A percentile compares a stretch with the other conserved stretches of the same genome.
Conservation (phyloP, 176 grass and related monocot genomes). For the Microstegium vimineum region DNA sequence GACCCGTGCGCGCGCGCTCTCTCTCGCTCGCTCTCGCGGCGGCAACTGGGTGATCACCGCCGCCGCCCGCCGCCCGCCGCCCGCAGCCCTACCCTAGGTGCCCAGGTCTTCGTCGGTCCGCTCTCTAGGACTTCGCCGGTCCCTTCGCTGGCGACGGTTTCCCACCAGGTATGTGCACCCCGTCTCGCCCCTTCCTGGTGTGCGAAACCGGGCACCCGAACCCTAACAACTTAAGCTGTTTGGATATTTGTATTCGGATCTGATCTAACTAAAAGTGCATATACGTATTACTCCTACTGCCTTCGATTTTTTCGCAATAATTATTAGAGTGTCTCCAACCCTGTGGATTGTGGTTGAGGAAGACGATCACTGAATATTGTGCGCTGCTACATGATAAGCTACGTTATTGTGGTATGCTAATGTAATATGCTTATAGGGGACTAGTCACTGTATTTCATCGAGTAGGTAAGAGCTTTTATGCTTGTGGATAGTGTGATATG, state of each 20-base stretch:
- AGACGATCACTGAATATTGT: neutral
- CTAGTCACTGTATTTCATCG: neutral
- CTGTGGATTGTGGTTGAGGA: neutral
- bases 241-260: neutral
- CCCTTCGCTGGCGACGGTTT: neutral
- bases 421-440: neutral
- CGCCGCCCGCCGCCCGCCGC: neutral
- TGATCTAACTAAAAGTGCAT: neutral
- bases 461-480: neutral
- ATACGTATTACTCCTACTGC: neutral
- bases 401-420: neutral
- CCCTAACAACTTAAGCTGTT: neutral
- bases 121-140: neutral
- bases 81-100: neutral
- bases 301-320: neutral
- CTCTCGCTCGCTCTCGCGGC: too few species aligned
- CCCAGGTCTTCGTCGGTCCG: neutral
- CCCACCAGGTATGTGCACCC: neutral
- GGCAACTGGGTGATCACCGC: neutral
- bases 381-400: neutral
- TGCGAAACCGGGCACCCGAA: neutral
- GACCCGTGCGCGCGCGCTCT: too few species aligned
- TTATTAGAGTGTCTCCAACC: neutral
- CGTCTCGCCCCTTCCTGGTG: neutral
- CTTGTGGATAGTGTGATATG: neutral